Conservation (phyloP, 768 basidiomycete species). For the Mycena latifolia region DNA sequence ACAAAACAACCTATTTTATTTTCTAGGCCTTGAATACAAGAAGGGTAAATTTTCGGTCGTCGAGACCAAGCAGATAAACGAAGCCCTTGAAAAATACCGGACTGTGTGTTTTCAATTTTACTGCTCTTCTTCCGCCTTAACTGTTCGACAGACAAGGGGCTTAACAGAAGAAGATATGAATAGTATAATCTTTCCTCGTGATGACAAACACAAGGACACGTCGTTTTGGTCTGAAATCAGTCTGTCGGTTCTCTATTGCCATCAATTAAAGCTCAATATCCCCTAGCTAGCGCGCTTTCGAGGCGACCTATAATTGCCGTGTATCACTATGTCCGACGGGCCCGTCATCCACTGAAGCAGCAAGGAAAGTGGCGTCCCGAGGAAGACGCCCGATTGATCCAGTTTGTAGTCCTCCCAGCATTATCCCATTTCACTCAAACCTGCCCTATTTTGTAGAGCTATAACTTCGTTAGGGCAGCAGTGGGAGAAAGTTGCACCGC, state of each 20-base stretch:
- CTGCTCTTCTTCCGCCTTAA: conserved; percentile 7
- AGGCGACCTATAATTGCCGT: conserved; percentile 86
- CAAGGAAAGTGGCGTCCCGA: conserved; percentile 78
- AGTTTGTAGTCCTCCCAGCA: conserved; percentile 56
- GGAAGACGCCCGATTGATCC: conserved; percentile 74
- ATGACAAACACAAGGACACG: conserved; percentile 69
- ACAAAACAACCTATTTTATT: not conserved
- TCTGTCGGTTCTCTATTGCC: conserved; percentile 48
- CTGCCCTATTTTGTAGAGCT: conserved; percentile 62
- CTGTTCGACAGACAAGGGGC: conserved; percentile 62
- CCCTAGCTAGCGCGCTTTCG: conserved; percentile 74
- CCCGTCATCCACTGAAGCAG: conserved; percentile 74
- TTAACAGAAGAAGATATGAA: conserved; percentile 62
- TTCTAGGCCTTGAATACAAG: conserved; percentile 83
- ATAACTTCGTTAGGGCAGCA: conserved; percentile 77
- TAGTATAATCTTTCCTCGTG: conserved; percentile 77
- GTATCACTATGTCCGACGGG: conserved; percentile 83
- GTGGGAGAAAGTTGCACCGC: conserved; percentile 82
- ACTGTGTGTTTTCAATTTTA: conserved; percentile 39
- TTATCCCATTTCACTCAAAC: conserved; percentile 1
- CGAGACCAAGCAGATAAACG: conserved; percentile 75
- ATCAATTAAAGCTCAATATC: conserved; percentile 19
- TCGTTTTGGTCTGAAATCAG: conserved; percentile 88
- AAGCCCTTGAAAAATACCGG: conserved; percentile 75
- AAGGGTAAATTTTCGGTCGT: conserved; percentile 89